Conservation (phyloP, 345 rosid genomes). For the Brassica carinata region DNA sequence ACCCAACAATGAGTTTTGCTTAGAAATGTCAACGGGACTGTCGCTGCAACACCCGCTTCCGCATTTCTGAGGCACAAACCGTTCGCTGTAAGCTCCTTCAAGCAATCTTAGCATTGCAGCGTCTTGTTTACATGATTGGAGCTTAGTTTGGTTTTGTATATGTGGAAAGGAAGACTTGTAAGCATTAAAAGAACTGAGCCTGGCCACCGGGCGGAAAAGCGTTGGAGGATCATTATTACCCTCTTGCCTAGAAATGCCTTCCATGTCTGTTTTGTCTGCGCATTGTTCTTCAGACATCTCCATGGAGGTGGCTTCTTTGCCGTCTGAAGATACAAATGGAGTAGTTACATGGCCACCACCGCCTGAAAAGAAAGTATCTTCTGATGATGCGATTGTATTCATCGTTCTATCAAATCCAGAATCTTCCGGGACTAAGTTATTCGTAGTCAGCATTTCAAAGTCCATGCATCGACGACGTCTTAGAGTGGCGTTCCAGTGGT, state of each 20-base stretch:
- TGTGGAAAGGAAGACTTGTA: not conserved
- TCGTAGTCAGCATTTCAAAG: not conserved
- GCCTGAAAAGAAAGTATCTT: not conserved
- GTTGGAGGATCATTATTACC: not conserved
- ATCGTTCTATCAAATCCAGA: not conserved
- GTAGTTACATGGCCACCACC: not conserved
- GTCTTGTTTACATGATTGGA: not conserved
- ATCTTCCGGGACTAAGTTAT: not conserved
- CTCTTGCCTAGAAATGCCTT: not conserved
- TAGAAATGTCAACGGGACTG: not conserved
- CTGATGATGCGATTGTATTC: conserved; percentile 1
- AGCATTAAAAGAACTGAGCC: not conserved
- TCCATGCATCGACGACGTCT: not conserved
- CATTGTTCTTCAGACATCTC: not conserved
- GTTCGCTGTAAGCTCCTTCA: not conserved
- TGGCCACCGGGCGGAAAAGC: not conserved
- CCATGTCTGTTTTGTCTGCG: not conserved
- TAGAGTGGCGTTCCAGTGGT: not conserved
- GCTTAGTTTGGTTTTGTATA: not conserved
- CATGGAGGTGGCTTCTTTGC: not conserved
- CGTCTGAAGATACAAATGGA: not conserved
- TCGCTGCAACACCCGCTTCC: not conserved
- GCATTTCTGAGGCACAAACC: not conserved
- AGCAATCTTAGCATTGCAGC: not conserved
- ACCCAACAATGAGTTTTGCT: not conserved